Base-by-base conservation (phyloP, 768 basidiomycete species). In the Austroboletus festivus region DNA sequence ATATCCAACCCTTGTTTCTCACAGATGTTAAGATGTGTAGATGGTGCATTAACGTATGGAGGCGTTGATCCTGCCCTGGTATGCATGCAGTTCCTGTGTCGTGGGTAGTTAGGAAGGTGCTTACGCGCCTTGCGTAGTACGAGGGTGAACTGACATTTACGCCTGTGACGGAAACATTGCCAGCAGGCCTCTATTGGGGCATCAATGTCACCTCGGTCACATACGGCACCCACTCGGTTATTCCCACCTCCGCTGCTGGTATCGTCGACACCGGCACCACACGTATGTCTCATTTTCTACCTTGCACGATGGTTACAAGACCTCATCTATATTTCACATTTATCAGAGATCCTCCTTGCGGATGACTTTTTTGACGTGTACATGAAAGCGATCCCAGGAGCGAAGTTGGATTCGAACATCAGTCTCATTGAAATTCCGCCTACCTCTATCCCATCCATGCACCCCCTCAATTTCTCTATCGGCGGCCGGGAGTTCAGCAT, bases 231-330 rank as follows among this genome's bases (percentile, higher is more conserved):
- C 21, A 40, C 5, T 40, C 38, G 5, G 20, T 58, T 30, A 60
- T 68, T 12, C 41, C 50, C 5, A 22, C 26, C 5, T 59, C 61
- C n/a, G 53, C 45, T 13, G 61, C 67, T 21, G 66, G 63, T 12
- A 60, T 67, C 10, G 64, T 63, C 24, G 62, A 65, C 43, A 57
- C 57, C 6, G 65, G 64, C n/a, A 62, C 63, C 18, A 57, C 59
- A 15, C 52, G 56, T 61, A 44, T 3, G 58, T 44, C n/a, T 23
- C 28, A 13, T 19, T 35, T 28, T 35, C n/a, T 15, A 18, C 12
- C 26, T n/a, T 18, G 4, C 28, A 28, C 8, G 11, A 5, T 26
- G 7, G 11, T 33, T 18, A 16, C 42, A 19, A 5, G 34, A 28
- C 26, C 18, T 40, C 1, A 40, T 7, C 1, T 12, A n/a, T 31